These are phyloP conservation scores for Thuja plicata DNA, from an alignment of 83 land plant genomes.

Conservation along the genomic window DNA sequence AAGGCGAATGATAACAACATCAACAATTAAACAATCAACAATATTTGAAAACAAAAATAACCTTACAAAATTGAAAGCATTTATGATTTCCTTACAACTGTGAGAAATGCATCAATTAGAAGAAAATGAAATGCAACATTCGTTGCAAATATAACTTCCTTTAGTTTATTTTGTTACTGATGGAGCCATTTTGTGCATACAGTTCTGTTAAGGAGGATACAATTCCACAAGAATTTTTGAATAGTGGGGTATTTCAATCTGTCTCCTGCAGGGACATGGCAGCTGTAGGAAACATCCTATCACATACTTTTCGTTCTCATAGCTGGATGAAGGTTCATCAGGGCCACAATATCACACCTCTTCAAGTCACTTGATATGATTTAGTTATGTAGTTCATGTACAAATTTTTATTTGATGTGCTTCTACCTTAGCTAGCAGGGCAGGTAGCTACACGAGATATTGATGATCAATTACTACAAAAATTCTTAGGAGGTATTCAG, in stretches of 20 bases:
- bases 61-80: no score
- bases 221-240: background rate
- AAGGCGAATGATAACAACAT: no score
- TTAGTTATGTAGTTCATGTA: background rate
- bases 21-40: no score
- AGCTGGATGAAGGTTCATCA: background rate
- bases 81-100: no score
- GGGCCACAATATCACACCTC: background rate
- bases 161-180: no score
- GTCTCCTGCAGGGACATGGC: constrained; percentile 68
- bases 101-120: no score
- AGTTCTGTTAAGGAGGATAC: constrained; percentile 6
- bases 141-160: no score
- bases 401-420: background rate
- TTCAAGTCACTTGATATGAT: background rate
- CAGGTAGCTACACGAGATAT: background rate
- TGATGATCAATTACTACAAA: no score
- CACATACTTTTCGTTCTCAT: constrained; percentile 22
- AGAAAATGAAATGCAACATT: no score
- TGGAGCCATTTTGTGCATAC: background rate
- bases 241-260: constrained; percentile 32
- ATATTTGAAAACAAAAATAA: no score
- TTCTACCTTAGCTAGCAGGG: background rate
- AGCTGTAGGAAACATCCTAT: constrained; percentile 44
- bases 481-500: no score